A percentile compares a stretch with the other conserved stretches of the same genome.
These are phyloP conservation scores for Heterobasidion irregulare DNA, from an alignment of 1,284 basidiomycete species.

Conservation along the genomic window DNA sequence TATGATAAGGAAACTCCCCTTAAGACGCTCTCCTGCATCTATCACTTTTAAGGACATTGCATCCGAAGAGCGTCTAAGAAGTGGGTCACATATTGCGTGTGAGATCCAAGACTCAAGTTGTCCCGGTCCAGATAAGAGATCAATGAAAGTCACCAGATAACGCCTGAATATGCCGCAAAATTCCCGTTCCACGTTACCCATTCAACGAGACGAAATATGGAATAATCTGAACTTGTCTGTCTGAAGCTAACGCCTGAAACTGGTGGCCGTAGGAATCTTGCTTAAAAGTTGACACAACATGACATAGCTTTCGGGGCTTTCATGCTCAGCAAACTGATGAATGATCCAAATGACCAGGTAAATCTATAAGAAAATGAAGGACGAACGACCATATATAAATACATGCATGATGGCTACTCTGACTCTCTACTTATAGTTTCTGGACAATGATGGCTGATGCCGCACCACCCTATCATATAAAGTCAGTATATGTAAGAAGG, in stretches of 20 bases:
- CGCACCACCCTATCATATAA: slow-evolving; percentile 68
- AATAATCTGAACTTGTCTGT: too few relatives aligned
- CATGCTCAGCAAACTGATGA: neutral
- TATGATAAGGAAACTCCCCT: too few relatives aligned
- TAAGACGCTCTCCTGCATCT: too few relatives aligned
- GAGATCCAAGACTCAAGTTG: neutral
- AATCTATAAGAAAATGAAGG: slow-evolving; percentile 5
- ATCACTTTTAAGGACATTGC: neutral
- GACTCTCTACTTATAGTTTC: slow-evolving; percentile 47
- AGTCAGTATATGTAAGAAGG: slow-evolving; percentile 5
- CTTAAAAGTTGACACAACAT: too few relatives aligned
- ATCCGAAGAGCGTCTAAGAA: neutral
- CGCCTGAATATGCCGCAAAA: neutral
- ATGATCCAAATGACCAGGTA: neutral
- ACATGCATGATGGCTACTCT: neutral
- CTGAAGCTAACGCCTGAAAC: too few relatives aligned
- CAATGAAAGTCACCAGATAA: neutral
- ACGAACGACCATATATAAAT: slow-evolving; percentile 8
- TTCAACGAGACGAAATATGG: too few relatives aligned
- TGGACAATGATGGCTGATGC: slow-evolving; percentile 88
- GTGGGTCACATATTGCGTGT: neutral
- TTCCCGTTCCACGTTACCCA: too few relatives aligned
- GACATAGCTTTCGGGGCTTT: too few relatives aligned
- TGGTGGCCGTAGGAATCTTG: too few relatives aligned
- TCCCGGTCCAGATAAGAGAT: neutral